These are phyloP conservation scores for Candida palmyrensis DNA, from an alignment of 805 yeast species.

Conservation along the genomic window DNA sequence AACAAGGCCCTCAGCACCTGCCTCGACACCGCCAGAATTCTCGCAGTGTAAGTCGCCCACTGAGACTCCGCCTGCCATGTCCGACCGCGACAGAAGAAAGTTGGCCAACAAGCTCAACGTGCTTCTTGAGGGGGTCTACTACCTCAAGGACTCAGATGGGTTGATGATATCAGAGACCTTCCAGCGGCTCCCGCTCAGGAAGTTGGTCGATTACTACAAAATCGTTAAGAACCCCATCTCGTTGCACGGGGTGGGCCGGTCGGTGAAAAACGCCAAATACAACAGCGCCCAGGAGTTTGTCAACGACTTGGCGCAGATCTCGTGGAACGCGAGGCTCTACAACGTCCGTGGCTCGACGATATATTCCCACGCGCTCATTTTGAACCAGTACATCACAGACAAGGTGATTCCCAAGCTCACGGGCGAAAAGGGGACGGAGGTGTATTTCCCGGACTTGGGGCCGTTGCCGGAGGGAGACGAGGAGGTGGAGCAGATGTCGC, in stretches of 20 bases:
- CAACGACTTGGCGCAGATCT: conserved; percentile 73
- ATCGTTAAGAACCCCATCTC: conserved; percentile 79
- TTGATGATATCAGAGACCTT: conserved; percentile 50
- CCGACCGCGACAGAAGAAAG: conserved; percentile 36
- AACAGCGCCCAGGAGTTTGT: conserved; percentile 62
- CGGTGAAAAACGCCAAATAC: conserved; percentile 52
- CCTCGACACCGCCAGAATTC: neutral
- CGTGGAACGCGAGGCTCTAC: conserved; percentile 86
- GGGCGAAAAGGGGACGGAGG: conserved; percentile 32
- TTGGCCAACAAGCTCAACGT: conserved; percentile 25
- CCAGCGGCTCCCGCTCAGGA: conserved; percentile 67
- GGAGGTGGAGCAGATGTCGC: neutral
- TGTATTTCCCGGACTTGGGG: conserved; percentile 62
- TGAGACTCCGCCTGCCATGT: conserved; percentile 19
- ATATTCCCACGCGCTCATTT: conserved; percentile 60
- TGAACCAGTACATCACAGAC: conserved; percentile 47
- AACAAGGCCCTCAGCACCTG: neutral
- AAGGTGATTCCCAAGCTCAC: conserved; percentile 45
- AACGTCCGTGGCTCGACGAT: conserved; percentile 67
- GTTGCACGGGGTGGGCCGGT: conserved; percentile 62
- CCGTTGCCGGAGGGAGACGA: conserved; percentile 53
- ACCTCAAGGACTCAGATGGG: conserved; percentile 38
- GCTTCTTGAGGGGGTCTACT: conserved; percentile 35
- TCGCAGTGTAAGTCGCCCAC: neutral
- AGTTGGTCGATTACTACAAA: conserved; percentile 74